phyloP scores from a whole-genome alignment of 1,139 yeast genomes.

The Yamadazyma spencermartinsiae region DNA sequence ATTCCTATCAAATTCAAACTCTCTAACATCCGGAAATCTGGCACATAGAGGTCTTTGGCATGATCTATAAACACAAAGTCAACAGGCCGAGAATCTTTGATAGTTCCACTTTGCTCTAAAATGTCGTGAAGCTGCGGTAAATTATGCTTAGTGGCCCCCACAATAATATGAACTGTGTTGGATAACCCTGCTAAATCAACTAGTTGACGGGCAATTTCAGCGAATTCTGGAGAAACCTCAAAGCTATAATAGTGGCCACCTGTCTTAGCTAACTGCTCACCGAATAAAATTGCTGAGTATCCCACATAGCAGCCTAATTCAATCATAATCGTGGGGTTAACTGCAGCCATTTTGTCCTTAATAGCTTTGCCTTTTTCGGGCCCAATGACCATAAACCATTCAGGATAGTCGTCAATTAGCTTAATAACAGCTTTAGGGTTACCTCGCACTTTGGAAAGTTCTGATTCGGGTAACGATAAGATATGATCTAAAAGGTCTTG shows the following conservation, averaged over 20 bases:
- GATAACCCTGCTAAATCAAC: constrained; percentile 40
- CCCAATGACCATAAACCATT: constrained; percentile 34
- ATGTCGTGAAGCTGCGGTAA: constrained; percentile 24
- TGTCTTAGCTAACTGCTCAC: constrained; percentile 23
- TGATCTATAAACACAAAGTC: constrained; percentile 48
- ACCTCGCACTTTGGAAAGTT: constrained; percentile 4
- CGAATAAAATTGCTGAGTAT: constrained; percentile 42
- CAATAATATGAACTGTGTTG: constrained; percentile 31
- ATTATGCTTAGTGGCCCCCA: constrained; percentile 36
- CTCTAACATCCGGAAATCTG: constrained; percentile 46
- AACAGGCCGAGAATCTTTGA: constrained; percentile 13
- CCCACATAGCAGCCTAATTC: constrained; percentile 50
- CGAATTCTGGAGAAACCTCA: constrained; percentile 34
- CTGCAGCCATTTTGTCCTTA: constrained; percentile 22
- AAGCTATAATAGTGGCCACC: constrained; percentile 38
- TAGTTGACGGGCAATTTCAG: constrained; percentile 31
- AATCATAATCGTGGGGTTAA: constrained; percentile 1
- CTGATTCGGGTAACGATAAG: constrained; percentile 4
- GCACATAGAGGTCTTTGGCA: constrained; percentile 37
- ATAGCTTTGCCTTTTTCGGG: constrained; percentile 31
- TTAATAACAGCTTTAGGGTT: constrained; percentile 30
- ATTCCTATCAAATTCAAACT: constrained; percentile 38
- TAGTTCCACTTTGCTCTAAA: neutral
- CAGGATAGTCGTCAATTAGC: constrained; percentile 28
- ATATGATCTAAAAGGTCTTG: constrained; percentile 7